Conservation (phyloP, 192 early-diverging fungal species). For the Coemansia sp. region DNA sequence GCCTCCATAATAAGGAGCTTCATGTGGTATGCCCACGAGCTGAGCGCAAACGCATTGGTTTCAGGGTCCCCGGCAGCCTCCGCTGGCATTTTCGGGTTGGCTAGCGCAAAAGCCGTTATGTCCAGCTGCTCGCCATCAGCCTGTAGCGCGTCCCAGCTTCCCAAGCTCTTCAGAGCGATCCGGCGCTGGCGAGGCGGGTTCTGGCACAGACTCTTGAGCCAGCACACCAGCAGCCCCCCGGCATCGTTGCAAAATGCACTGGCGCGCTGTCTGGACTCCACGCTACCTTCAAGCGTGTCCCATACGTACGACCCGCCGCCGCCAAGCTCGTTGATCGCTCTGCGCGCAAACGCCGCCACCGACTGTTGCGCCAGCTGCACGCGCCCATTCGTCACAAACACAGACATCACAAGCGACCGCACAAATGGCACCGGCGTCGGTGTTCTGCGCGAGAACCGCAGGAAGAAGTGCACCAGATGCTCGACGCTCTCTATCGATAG, state of each 20-base stretch:
- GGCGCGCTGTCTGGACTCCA: background rate
- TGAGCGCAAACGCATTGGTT: constrained; percentile 36
- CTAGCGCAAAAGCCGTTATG: constrained; percentile 13
- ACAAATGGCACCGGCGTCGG: constrained; percentile 28
- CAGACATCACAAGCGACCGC: constrained; percentile 37
- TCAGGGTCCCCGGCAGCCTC: constrained; percentile 10
- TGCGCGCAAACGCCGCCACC: constrained; percentile 12
- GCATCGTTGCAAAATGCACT: constrained; percentile 26
- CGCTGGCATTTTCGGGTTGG: constrained; percentile 1
- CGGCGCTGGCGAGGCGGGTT: constrained; percentile 38
- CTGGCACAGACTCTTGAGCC: constrained; percentile 44
- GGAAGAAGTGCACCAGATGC: constrained; percentile 25
- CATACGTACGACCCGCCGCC: constrained; percentile 14
- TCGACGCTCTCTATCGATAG: constrained; percentile 20
- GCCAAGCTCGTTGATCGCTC: constrained; percentile 23
- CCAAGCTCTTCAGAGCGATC: constrained; percentile 29
- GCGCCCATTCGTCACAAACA: constrained; percentile 9
- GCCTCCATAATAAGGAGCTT: constrained; percentile 36
- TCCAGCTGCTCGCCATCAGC: constrained; percentile 45
- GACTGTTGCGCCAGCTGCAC: constrained; percentile 25
- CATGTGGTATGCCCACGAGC: constrained; percentile 52
- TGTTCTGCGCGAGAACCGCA: constrained; percentile 3
- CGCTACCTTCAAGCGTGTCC: background rate
- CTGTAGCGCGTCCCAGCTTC: constrained; percentile 44
- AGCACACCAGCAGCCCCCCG: constrained; percentile 27